Percentiles rank a stretch among this genome's conserved stretches.
These are phyloP conservation scores for Penicillium daleae DNA, from an alignment of 495 filamentous ascomycete genomes.

Conservation along the genomic window DNA sequence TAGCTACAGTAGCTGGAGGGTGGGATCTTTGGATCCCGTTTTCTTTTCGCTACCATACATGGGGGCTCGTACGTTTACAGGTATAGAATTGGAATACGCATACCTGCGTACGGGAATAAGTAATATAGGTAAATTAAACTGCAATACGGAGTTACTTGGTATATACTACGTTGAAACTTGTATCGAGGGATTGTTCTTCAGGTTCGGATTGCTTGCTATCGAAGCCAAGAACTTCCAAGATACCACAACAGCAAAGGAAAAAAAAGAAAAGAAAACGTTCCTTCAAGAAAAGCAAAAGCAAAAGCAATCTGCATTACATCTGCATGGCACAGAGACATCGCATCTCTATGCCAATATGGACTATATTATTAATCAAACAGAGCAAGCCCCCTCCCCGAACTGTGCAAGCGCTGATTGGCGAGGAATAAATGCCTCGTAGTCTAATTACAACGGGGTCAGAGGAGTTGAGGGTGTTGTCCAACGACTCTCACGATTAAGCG, in stretches of 20 bases:
- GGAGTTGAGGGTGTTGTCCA: neutral
- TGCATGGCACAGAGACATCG: neutral
- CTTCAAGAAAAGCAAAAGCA: neutral
- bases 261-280: conserved; percentile 1
- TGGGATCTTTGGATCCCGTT: neutral
- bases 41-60: neutral
- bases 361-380: neutral
- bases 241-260: neutral
- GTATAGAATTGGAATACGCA: conserved; percentile 1
- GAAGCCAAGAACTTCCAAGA: neutral
- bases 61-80: neutral
- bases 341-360: too few species aligned
- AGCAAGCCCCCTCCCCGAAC: neutral
- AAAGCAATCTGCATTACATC: conserved; percentile 3
- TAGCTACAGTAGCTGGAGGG: conserved; percentile 3
- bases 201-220: neutral
- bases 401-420: conserved; percentile 17
- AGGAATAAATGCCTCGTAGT: conserved; percentile 31
- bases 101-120: neutral
- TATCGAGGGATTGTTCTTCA: neutral
- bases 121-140: neutral
- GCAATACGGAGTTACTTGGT: neutral
- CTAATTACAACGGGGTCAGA: neutral
- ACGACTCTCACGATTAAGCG: too few species aligned
- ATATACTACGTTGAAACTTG: neutral